phyloP scores from a whole-genome alignment of 2,329 filamentous ascomycete species.

The Trichoderma cornu-damae region DNA sequence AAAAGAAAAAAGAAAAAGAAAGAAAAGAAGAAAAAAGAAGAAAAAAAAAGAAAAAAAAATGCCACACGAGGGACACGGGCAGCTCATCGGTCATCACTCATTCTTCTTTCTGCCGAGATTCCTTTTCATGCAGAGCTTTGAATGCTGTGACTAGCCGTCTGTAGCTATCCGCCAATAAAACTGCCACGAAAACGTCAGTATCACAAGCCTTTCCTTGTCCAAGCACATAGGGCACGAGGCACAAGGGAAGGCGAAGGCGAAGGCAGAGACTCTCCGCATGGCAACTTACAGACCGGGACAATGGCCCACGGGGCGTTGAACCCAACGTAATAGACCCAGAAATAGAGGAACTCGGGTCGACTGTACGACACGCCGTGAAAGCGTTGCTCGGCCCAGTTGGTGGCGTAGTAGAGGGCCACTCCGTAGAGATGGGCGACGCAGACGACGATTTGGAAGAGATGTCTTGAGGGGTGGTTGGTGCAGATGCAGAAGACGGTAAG shows the following conservation, averaged over 20 bases:
- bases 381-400: slow-evolving; percentile 46
- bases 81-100: background rate
- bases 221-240: background rate
- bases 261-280: too few relatives aligned
- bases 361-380: slow-evolving; percentile 46
- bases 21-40: too few relatives aligned
- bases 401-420: slow-evolving; percentile 58
- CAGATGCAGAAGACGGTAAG: slow-evolving; percentile 44
- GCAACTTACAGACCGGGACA: slow-evolving; percentile 48
- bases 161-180: slow-evolving; percentile 17
- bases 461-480: slow-evolving; percentile 39
- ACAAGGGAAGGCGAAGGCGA: too few relatives aligned
- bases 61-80: too few relatives aligned
- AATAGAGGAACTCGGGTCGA: slow-evolving; percentile 56
- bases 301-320: slow-evolving; percentile 58
- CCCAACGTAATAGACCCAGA: slow-evolving; percentile 58
- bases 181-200: background rate
- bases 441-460: slow-evolving; percentile 48
- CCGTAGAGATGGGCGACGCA: slow-evolving; percentile 56
- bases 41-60: too few relatives aligned
- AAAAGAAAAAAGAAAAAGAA: too few relatives aligned
- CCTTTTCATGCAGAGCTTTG: slow-evolving; percentile 7
- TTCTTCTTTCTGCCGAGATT: slow-evolving; percentile 5
- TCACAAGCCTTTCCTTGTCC: background rate
- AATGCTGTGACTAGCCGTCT: slow-evolving; percentile 11